Evolutionary conservation across 345 rosid genomes (phyloP), one percentile per base, ranked within the genome.

Genomic region (Turnera subulata): DNA sequence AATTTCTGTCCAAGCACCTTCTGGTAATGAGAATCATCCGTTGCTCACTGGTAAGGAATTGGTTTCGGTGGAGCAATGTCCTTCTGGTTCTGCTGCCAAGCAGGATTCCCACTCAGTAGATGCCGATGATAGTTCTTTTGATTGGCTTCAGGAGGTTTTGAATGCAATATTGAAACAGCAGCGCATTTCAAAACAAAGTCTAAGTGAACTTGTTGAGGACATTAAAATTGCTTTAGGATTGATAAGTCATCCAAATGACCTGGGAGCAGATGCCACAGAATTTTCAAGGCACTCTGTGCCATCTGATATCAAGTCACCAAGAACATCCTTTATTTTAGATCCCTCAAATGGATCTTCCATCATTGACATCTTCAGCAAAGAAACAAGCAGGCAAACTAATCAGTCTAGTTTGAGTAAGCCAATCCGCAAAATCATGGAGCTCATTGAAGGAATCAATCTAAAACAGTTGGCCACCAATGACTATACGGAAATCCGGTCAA

Each of bases 141-240:
- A 87, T 53, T 93, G 99, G 99, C 91, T 93, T 69, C 97, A 89
- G 79, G 94, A 72, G 46, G 96, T 89, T 48, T 62, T 93, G 69
- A 80, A 75, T 18, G 94, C 97, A 69, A 75, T 93, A 53, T 56
- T 70, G 21, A 79, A 78, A 79, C 88, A 89, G 67, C 75, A 71
- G 59, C 75, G 71, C 19, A 77, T 83, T 58, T 89, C 99, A 7
- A 79, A 81, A 53, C 83, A 75, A 50, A 50, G 78, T 70, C 62
- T 62, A 26, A 69, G 24, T 20, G 87, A 85, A 37, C 77, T 93
- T 37, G 78, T 89, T 12, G 88, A 85, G 64, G 96, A 93, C 69
- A 74, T 87, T 49, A 81, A 77, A 57, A 93, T 87, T 62, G 86
- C 97, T 58, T 73, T 93, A 61, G 94, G 96, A 14, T 82, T 75